Conservation (phyloP, 768 basidiomycete genomes). For the Filobasidium floriforme region DNA sequence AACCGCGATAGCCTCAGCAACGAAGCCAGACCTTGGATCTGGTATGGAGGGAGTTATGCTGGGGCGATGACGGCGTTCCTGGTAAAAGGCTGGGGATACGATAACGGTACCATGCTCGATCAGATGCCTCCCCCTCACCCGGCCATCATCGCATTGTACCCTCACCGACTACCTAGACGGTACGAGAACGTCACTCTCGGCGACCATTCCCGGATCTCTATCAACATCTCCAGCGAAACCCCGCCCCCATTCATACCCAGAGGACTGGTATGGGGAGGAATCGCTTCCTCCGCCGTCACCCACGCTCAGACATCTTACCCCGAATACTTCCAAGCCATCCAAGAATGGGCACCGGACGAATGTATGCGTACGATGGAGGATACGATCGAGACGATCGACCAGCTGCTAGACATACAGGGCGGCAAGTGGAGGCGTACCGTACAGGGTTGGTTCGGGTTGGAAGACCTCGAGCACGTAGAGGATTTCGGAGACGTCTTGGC, state of each 20-base stretch:
- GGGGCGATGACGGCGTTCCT: constrained; percentile 90
- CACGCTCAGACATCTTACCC: constrained; percentile 74
- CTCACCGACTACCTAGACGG: no score
- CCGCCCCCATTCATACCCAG: no score
- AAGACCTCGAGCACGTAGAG: constrained; percentile 54
- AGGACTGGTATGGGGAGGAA: constrained; percentile 78
- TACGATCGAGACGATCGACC: constrained; percentile 32
- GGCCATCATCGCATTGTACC: not conserved
- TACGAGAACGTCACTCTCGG: no score
- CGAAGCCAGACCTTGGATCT: constrained; percentile 39
- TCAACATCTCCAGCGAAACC: not conserved
- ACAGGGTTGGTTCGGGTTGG: constrained; percentile 68
- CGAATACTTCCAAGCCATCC: constrained; percentile 76
- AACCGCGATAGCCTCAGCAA: constrained; percentile 1
- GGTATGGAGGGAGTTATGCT: constrained; percentile 91
- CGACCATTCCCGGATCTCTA: not conserved
- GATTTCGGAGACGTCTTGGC: constrained; percentile 48
- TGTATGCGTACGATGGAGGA: constrained; percentile 31
- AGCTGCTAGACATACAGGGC: constrained; percentile 28
- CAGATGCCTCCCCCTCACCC: constrained; percentile 12
- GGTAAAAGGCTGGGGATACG: constrained; percentile 45
- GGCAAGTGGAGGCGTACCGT: constrained; percentile 50
- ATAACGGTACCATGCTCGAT: not conserved
- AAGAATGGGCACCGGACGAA: constrained; percentile 55
- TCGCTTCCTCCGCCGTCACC: constrained; percentile 68